These are phyloP conservation scores for Coffea canephora DNA, from an alignment of 257 asterid species.

Conservation along the genomic window DNA sequence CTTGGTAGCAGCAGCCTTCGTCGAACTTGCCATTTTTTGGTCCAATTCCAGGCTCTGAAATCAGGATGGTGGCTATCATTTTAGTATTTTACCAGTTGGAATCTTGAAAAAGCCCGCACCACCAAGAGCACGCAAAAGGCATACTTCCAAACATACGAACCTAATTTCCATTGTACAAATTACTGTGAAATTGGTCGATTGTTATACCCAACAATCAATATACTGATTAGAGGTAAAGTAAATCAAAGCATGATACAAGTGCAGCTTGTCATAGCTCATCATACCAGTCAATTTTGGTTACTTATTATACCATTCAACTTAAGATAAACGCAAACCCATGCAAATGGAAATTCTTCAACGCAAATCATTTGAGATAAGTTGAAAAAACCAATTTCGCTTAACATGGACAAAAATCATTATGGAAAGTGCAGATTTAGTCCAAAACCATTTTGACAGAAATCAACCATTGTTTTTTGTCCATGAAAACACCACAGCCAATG, in stretches of 20 bases:
- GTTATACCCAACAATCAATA: neutral
- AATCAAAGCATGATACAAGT: too few relatives aligned
- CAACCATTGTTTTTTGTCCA: neutral
- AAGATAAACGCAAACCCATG: too few relatives aligned
- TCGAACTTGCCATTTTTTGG: neutral
- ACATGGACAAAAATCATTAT: too few relatives aligned
- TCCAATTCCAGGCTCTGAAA: neutral
- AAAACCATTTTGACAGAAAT: too few relatives aligned
- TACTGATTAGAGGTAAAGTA: neutral
- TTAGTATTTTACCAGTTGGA: neutral
- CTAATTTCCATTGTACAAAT: neutral
- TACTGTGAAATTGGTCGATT: slow-evolving; percentile 5
- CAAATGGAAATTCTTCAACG: too few relatives aligned
- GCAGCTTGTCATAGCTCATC: too few relatives aligned
- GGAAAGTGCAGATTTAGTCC: neutral
- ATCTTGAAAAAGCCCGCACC: neutral
- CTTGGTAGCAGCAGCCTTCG: neutral
- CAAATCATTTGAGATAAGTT: too few relatives aligned
- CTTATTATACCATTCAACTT: too few relatives aligned
- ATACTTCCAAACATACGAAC: slow-evolving; percentile 5
- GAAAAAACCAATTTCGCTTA: too few relatives aligned
- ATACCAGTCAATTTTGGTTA: too few relatives aligned
- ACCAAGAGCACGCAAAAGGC: slow-evolving; percentile 18
- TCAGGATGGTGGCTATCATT: slow-evolving; percentile 4
- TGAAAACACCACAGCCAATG: neutral